Percentiles rank a stretch among this genome's conserved stretches.
These are phyloP conservation scores for Tillandsia fasciculata DNA, from an alignment of 176 grass and related monocot genomes.

Conservation along the genomic window DNA sequence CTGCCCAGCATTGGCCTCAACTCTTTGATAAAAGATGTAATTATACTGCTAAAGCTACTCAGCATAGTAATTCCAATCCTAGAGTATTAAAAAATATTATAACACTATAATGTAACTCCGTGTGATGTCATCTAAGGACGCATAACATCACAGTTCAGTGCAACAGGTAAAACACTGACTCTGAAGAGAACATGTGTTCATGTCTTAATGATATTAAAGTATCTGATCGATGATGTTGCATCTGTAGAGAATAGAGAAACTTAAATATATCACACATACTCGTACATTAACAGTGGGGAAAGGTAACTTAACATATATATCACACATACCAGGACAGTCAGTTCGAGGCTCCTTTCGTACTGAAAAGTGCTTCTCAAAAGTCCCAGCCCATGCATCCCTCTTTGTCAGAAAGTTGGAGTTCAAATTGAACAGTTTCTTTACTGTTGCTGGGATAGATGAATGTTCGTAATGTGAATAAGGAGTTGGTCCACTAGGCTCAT, in stretches of 20 bases:
- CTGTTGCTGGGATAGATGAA: conserved; percentile 27
- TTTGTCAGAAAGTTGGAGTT: conserved; percentile 23
- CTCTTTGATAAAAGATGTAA: not conserved
- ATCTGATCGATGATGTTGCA: not conserved
- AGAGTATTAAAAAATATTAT: not conserved
- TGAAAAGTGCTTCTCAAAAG: conserved; percentile 18
- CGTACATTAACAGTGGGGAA: not conserved
- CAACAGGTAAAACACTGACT: not conserved
- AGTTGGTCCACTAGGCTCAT: conserved; percentile 26
- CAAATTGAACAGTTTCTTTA: conserved; percentile 32
- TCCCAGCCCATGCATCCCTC: conserved; percentile 35
- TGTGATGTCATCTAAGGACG: not conserved
- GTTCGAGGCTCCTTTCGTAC: conserved; percentile 14
- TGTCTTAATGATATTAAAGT: not conserved
- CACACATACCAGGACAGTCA: conserved; percentile 17
- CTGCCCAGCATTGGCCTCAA: not conserved
- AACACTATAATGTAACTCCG: no score
- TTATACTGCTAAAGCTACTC: not conserved
- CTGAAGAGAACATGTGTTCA: not conserved
- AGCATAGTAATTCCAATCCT: not conserved
- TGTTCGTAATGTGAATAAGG: conserved; percentile 25
- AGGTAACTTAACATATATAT: not conserved
- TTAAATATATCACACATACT: not conserved
- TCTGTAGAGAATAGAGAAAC: not conserved
- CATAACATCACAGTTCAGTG: not conserved